Percentiles rank a stretch among this genome's conserved stretches.
Evolutionary conservation across 169 alveolate species (phyloP).

Genomic region (Cryptosporidium bovis): DNA sequence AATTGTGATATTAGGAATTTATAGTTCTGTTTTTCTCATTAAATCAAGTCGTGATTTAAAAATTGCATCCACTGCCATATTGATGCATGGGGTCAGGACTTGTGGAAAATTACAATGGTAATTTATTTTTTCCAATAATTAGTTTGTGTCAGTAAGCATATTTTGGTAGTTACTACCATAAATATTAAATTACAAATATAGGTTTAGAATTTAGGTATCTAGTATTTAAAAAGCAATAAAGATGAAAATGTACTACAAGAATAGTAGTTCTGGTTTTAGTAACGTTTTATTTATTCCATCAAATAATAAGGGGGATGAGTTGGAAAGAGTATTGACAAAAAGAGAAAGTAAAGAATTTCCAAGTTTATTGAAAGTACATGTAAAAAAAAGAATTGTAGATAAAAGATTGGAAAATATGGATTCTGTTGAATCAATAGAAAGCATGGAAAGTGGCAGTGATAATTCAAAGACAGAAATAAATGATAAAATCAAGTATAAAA

Average conservation of each 20-base stretch:
- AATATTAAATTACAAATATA: no score
- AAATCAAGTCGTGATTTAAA: no score
- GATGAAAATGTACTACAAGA: slow-evolving; percentile 37
- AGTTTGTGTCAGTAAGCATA: no score
- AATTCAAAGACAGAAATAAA: background rate
- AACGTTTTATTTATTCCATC: slow-evolving; percentile 28
- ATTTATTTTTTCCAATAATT: no score
- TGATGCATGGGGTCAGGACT: no score
- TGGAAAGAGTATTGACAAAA: slow-evolving; percentile 17
- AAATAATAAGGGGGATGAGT: slow-evolving; percentile 3
- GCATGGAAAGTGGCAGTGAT: background rate
- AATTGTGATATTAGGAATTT: no score
- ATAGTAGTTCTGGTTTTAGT: slow-evolving; percentile 21
- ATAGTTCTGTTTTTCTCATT: no score
- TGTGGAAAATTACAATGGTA: no score
- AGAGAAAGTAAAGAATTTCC: slow-evolving; percentile 69
- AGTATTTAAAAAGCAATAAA: background rate
- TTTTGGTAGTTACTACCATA: no score
- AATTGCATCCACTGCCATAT: no score
- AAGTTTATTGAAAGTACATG: background rate
- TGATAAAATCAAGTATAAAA: slow-evolving; percentile 26
- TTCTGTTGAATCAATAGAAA: slow-evolving; percentile 19
- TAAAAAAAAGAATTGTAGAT: background rate
- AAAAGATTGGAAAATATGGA: background rate
- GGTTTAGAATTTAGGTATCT: no score